Base-by-base conservation (phyloP, 2,329 filamentous ascomycete species). In the Monilinia vaccinii-corymbosi region DNA sequence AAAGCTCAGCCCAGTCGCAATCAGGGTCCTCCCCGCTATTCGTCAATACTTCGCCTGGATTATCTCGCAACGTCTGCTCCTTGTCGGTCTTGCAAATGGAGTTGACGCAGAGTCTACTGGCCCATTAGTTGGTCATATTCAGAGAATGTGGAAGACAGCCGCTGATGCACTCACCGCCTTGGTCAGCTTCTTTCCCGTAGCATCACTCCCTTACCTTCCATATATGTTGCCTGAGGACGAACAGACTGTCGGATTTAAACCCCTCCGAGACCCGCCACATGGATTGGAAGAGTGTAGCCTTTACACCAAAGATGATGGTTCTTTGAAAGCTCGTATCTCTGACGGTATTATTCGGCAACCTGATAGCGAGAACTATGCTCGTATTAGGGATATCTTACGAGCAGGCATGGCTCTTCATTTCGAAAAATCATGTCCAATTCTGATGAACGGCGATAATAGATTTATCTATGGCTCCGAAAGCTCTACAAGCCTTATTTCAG, bases 21-120 rank as follows among this genome's bases (percentile, higher is more conserved):
- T 81, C 38, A 79, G 83, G 61, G 76, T 88, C 49, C 74, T 89
- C 25, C 85, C 86, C 4, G 79, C 78, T 36, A 74, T 89, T 50
- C 82, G 86, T 16, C 76, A 87, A 48, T 89, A 89, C 71, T 87
- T 83, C 70, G 81, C 80, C 16, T 89, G 86, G 86, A 75, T 89
- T 56, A 73, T 82, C 18, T 77, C 78, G 11, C 83, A 80, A 62
- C 79, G 78, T 69, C 69, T 75, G 18, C 75, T 82, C 6, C 73
- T 88, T 23, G 74, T 78, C 58, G 53, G 59, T 3, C 51, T 60
- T n/a, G 50, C 25, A 50, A 31, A 45, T 23, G 58, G 51, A 48
- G 23, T 60, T 23, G 58, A 60, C 34, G 4, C 8, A 13, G 58
- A 36, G 34, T 45, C 50, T 28, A 77, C 77, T 58, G 81, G 83